A percentile compares a stretch with the other conserved stretches of the same genome.
phyloP scores from a whole-genome alignment of 768 basidiomycete genomes.

The Vishniacozyma victoriae region DNA sequence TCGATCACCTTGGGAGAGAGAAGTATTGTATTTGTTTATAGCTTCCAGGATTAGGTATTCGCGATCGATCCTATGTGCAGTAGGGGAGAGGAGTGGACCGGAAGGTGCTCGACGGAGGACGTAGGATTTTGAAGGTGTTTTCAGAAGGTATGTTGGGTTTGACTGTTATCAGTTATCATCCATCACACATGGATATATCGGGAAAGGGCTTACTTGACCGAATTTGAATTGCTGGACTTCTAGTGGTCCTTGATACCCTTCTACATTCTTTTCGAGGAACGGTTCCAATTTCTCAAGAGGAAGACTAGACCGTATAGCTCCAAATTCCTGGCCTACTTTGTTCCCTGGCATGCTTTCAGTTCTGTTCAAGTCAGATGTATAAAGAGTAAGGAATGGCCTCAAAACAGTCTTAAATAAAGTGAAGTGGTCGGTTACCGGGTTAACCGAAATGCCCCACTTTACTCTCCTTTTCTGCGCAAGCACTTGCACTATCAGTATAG shows the following conservation, averaged over 20 bases:
- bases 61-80: conserved; percentile 91
- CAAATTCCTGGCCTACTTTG: conserved; percentile 23
- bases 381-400: no score
- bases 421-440: no score
- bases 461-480: no score
- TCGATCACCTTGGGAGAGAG: conserved; percentile 41
- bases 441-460: no score
- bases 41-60: conserved; percentile 78
- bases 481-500: no score
- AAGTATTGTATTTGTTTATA: conserved; percentile 66
- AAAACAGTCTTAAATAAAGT: no score
- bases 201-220: conserved; percentile 61
- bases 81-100: conserved; percentile 76
- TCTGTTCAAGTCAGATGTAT: no score
- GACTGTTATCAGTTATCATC: conserved; percentile 54
- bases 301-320: conserved; percentile 23
- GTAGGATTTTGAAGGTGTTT: conserved; percentile 58
- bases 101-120: conserved; percentile 92
- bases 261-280: conserved; percentile 57
- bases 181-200: neutral
- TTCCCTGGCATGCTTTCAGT: no score
- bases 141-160: conserved; percentile 93
- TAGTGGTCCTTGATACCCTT: conserved; percentile 60
- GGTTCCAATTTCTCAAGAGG: conserved; percentile 33
- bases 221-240: conserved; percentile 90